Conservation (phyloP, 306 rosid genomes). For the Fagus crenata region DNA sequence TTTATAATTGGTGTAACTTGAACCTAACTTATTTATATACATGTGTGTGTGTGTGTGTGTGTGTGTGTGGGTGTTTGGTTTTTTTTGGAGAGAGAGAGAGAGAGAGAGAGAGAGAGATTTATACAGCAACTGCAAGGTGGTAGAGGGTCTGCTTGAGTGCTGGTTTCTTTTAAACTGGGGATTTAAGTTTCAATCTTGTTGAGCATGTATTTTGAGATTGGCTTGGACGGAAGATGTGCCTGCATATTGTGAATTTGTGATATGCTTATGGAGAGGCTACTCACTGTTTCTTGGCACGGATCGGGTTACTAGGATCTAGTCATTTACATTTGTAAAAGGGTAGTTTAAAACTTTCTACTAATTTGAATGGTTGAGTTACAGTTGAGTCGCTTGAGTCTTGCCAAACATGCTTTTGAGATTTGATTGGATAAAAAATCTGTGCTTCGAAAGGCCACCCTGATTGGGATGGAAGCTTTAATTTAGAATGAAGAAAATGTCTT, state of each 20-base stretch:
- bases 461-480: neutral
- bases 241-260: neutral
- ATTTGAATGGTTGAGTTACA: neutral
- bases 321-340: neutral
- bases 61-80: no score
- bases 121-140: no score
- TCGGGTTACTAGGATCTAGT: neutral
- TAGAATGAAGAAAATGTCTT: neutral
- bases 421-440: neutral
- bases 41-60: no score
- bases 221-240: neutral
- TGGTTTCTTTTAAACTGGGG: neutral
- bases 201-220: neutral
- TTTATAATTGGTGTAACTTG: no score
- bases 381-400: neutral
- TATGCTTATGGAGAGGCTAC: neutral
- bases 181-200: neutral
- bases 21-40: no score
- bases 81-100: no score
- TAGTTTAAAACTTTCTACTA: neutral
- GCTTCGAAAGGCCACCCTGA: neutral
- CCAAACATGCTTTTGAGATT: neutral
- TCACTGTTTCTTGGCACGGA: neutral
- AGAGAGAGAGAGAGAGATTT: no score
- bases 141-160: no score